Percentiles rank a stretch among this genome's conserved stretches.
These are phyloP conservation scores for Coniochaeta pulveracea DNA, from an alignment of 2,329 filamentous ascomycete genomes.

Conservation along the genomic window DNA sequence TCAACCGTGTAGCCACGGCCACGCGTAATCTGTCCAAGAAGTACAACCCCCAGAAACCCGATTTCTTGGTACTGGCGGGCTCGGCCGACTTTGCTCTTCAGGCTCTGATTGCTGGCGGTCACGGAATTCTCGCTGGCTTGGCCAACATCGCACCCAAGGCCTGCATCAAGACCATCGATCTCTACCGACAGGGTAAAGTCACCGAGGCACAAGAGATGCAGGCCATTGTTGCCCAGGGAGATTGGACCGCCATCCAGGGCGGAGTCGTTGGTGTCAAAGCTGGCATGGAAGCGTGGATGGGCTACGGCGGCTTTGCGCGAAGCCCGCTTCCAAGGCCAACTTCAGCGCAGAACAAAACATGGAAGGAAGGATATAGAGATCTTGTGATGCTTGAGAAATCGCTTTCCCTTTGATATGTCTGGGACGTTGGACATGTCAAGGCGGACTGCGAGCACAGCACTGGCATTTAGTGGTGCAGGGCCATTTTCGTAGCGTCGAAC, in stretches of 20 bases:
- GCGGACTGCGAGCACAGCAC: too few species aligned
- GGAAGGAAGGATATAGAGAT: conserved; percentile 45
- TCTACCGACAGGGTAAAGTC: conserved; percentile 46
- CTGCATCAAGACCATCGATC: conserved; percentile 48
- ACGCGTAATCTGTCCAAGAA: conserved; percentile 31
- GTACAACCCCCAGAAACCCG: conserved; percentile 21
- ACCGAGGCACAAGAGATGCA: conserved; percentile 53
- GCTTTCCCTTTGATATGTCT: too few species aligned
- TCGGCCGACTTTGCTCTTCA: conserved; percentile 64
- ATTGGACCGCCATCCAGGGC: conserved; percentile 62
- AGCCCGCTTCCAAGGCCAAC: conserved; percentile 40
- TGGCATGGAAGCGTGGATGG: conserved; percentile 52
- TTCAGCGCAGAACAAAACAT: conserved; percentile 32
- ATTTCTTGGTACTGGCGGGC: conserved; percentile 61
- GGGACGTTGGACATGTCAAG: too few species aligned
- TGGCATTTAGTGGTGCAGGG: too few species aligned
- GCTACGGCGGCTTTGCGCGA: conserved; percentile 47
- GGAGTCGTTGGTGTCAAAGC: conserved; percentile 64
- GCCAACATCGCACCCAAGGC: conserved; percentile 61
- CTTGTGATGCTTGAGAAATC: conserved; percentile 39
- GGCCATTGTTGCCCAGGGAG: conserved; percentile 53
- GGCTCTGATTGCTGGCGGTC: conserved; percentile 55
- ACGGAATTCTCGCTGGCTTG: conserved; percentile 61
- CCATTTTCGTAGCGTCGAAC: too few species aligned
- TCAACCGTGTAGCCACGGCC: conserved; percentile 50